A percentile compares a stretch with the other conserved stretches of the same genome.
These are phyloP conservation scores for Macrotyloma uniflorum DNA, from an alignment of 306 rosid species.

Conservation along the genomic window DNA sequence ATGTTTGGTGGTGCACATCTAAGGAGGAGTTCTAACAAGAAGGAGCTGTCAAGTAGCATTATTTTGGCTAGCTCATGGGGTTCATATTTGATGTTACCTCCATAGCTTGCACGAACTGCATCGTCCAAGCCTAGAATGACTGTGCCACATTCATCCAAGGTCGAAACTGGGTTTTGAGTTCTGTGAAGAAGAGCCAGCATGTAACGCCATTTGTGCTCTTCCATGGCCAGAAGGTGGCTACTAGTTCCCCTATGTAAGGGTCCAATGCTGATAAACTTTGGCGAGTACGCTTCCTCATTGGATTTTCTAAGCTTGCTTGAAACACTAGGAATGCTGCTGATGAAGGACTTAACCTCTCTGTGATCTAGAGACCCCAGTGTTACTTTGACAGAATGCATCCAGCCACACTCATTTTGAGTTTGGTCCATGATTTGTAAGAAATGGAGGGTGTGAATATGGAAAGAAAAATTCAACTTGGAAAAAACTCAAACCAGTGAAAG, in stretches of 20 bases:
- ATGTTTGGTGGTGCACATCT: conserved; percentile 6
- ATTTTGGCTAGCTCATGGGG: conserved; percentile 39
- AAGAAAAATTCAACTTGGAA: background rate
- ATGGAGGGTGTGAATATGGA: background rate
- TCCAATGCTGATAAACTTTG: conserved; percentile 40
- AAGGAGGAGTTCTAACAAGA: conserved; percentile 46
- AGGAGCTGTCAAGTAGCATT: conserved; percentile 53
- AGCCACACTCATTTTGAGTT: conserved; percentile 27
- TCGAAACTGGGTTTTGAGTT: conserved; percentile 31
- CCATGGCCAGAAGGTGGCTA: conserved; percentile 37
- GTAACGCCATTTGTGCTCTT: conserved; percentile 48
- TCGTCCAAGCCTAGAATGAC: conserved; percentile 36
- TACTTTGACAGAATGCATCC: conserved; percentile 40
- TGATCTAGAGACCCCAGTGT: conserved; percentile 41
- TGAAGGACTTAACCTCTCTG: conserved; percentile 41
- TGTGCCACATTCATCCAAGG: conserved; percentile 33
- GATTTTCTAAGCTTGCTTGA: conserved; percentile 31
- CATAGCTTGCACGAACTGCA: conserved; percentile 43
- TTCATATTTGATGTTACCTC: conserved; percentile 34
- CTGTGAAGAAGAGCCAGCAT: conserved; percentile 30
- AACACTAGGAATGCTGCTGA: conserved; percentile 40
- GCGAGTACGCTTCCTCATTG: conserved; percentile 39
- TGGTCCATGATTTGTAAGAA: conserved; percentile 27
- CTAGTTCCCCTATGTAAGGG: conserved; percentile 40
- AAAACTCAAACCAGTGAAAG: conserved; percentile 8